Base-by-base conservation (phyloP, 1,284 basidiomycete species). In the Cryptococcus hybrid region DNA sequence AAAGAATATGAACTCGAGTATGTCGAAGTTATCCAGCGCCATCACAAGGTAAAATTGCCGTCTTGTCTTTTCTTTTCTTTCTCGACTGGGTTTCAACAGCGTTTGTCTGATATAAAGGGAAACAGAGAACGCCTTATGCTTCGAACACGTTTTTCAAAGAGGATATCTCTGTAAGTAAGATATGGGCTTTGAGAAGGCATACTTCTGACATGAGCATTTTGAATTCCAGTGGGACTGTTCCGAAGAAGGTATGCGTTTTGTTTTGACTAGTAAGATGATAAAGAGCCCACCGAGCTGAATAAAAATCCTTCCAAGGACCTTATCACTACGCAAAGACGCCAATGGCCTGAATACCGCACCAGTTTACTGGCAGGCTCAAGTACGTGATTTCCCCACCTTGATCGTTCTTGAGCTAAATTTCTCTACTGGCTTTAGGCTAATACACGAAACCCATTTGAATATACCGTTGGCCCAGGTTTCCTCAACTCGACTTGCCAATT, bases 131-230 rank as follows among this genome's bases (percentile, higher is more conserved):
- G 12, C 73, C 73, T 3, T 75, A 75, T 54, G 63, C 70, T 24
- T 69, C 69, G 15, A 75, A 75, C 59, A 69, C 63, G 5, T 71
- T 75, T 54, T 68, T 65, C 62, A 63, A 67, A 52, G 73, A 75
- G 57, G 68, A 69, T 59, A 60, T 69, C 12, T 35, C 51, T 5
- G 65, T 65, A 54, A 49, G 62, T 59, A 2, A 42, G 11, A 42
- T 4, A 30, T 30, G 30, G 2, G 30, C 30, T 30, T 30, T 42
- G 40, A 42, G 15, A 3, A 15, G 18, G 34, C 13, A 36, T 54
- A 13, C 8, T 39, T 12, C 39, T 47, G 9, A 43, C 15, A 43
- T 45, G 15, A 13, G 7, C 5, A 12, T 13, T n/a, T 12, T 47
- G 8, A 12, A 47, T 24, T 39, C 11, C 40, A 66, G 59, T 74